These are phyloP conservation scores for Kockovaella imperatae DNA, from an alignment of 768 basidiomycete species.

Conservation along the genomic window DNA sequence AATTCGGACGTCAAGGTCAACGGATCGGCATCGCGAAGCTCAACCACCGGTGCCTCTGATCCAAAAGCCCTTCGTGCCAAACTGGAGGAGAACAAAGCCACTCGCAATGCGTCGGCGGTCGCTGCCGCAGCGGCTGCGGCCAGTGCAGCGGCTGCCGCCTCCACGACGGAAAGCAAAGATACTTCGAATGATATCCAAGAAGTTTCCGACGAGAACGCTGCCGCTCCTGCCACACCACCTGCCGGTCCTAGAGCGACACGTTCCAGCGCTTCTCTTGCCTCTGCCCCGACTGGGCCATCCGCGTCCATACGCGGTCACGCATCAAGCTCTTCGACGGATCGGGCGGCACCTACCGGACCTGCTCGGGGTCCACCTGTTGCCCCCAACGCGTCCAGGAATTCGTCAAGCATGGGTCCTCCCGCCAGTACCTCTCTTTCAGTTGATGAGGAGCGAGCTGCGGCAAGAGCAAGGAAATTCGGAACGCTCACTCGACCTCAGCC, in stretches of 20 bases:
- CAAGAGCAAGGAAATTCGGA: constrained; percentile 33
- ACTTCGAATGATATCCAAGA: too few relatives aligned
- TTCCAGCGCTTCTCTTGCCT: constrained; percentile 8
- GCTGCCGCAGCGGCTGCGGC: background rate
- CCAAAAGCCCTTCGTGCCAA: constrained; percentile 15
- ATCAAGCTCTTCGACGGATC: background rate
- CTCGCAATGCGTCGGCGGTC: background rate
- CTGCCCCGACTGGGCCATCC: background rate
- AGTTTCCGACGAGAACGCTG: background rate
- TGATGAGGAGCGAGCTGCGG: constrained; percentile 30
- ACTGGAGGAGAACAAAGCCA: constrained; percentile 11
- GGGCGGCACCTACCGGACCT: constrained; percentile 10
- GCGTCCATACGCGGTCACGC: background rate
- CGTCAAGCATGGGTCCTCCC: constrained; percentile 31
- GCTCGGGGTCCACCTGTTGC: constrained; percentile 8
- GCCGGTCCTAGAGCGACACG: constrained; percentile 24
- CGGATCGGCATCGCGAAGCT: background rate
- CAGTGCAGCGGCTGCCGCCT: background rate
- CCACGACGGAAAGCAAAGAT: constrained; percentile 1
- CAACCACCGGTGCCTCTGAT: constrained; percentile 6
- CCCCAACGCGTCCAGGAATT: background rate
- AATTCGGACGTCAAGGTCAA: background rate
- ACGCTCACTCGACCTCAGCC: constrained; percentile 14
- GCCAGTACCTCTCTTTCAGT: constrained; percentile 8
- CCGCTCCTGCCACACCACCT: constrained; percentile 7